Evolutionary conservation across 495 filamentous ascomycete species (phyloP), one percentile per base, ranked within the genome.

Genomic region (Choiromyces venosus): DNA sequence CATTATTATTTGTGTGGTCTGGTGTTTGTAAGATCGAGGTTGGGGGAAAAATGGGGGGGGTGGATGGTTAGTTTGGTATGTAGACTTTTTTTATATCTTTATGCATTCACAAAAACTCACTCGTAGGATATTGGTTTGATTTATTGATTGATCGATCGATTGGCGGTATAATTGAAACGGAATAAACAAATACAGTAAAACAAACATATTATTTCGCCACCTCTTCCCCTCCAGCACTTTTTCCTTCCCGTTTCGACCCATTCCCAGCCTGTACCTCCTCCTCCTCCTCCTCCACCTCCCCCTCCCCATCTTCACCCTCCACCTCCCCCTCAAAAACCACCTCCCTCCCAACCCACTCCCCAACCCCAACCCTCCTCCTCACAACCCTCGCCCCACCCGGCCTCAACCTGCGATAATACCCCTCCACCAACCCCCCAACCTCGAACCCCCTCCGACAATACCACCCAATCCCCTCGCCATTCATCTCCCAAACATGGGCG

Each of bases 401-500:
- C 73, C 87, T 91, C 75, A 99, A 82, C 73, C 90, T 90, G 72
- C 89, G 87, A 85, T 99, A 99, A 83, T 98, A 99, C 12, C 89
- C 90, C 73, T 89, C 82, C 1, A 92, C 81, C 18, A 89, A 84
- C 66, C 83, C 81, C 29, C 83, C 87, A 10, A 86, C 82, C 72
- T 82, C 81, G 75, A 99, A 99, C 6, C 94, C 93, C n/a, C 93
- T 86, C 71, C 87, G 87, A 33, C 82, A 75, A 85, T 99, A 99
- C 95, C 95, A 99, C 72, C 87, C 86, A 80, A 96, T 82, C 0
- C 88, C 95, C 61, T 97, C 95, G 16, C 88, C 86, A 80, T 99
- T 98, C 72, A 90, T 89, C 73, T 95, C 92, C 90, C 96, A 97
- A 2, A 98, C 95, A 84, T 99, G 95, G 19, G 95, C 95, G 69